Percentiles rank a stretch among this genome's conserved stretches.
Evolutionary conservation across 1,139 yeast genomes (phyloP).

Genomic region (Pneumocystis sp.): DNA sequence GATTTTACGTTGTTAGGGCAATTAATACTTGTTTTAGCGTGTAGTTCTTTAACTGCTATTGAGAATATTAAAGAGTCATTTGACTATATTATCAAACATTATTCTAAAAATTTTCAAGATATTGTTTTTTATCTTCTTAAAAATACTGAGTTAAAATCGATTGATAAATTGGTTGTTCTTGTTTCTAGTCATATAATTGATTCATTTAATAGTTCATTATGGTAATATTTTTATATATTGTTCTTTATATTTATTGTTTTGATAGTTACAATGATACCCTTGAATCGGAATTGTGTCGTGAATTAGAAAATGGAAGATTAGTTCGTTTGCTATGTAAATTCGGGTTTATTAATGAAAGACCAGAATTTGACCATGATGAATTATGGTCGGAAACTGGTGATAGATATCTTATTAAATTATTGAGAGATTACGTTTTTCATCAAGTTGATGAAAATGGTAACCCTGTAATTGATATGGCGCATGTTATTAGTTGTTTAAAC

Average conservation of each 20-base stretch:
- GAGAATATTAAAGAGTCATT: conserved; percentile 23
- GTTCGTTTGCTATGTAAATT: conserved; percentile 71
- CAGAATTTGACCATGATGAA: conserved; percentile 44
- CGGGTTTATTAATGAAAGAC: conserved; percentile 62
- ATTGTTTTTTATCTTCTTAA: conserved; percentile 14
- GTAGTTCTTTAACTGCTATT: conserved; percentile 15
- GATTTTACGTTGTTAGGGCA: conserved; percentile 48
- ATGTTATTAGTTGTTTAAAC: conserved; percentile 63
- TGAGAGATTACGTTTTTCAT: conserved; percentile 74
- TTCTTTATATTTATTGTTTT: background rate
- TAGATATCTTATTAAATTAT: conserved; percentile 58
- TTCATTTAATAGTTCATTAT: conserved; percentile 40
- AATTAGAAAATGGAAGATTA: conserved; percentile 76
- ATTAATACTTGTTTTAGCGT: conserved; percentile 29
- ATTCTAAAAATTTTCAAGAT: conserved; percentile 14
- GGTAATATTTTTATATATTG: conserved; percentile 12
- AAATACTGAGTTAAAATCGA: conserved; percentile 15
- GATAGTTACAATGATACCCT: conserved; percentile 38
- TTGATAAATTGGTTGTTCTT: conserved; percentile 21
- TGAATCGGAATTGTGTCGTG: conserved; percentile 53
- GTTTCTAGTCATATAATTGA: conserved; percentile 31
- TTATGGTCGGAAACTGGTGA: conserved; percentile 66
- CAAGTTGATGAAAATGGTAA: conserved; percentile 64
- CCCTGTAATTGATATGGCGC: conserved; percentile 68
- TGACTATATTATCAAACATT: conserved; percentile 11